Base-by-base conservation (phyloP, 202 grass and related monocot species). In the Sporobolus alterniflorus region DNA sequence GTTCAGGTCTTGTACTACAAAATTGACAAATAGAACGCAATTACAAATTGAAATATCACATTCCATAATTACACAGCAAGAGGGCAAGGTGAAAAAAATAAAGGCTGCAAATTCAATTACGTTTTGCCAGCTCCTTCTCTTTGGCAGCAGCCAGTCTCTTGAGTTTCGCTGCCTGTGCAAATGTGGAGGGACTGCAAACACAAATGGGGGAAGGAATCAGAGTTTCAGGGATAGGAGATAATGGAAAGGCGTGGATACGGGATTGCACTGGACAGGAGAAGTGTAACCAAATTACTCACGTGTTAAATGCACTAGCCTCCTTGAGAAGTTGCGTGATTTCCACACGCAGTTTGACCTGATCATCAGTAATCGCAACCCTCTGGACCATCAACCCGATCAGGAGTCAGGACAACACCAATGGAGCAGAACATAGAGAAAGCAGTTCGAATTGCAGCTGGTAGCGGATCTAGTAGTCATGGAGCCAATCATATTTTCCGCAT, bases 81-180 rank as follows among this genome's bases (percentile, higher is more conserved):
- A n/a, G 36, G 34, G 30, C 43, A 77, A 52, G 36, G 25, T 13
- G 18, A 47, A 55, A 50, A 60, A 3, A 36, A 72, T 67, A n/a
- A 31, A 24, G 47, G 12, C 16, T 28, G 7, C 51, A 75, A 36
- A 75, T 57, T 42, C 4, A 49, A 64, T 64, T 92, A 94, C 96
- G 13, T 78, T 85, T 98, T n/a, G 78, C 56, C 29, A 94, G 63
- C 63, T 96, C 89, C 66, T 90, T 99, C 87, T 99, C 96, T 85
- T 99, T 94, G 22, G 91, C 69, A 32, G 50, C 91, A 89, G 91
- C 93, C 56, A 89, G 25, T 55, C 93, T 75, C 80, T 84, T 99
- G 59, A 96, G 89, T 68, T 94, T 99, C 52, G 96, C 96, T 1
- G 93, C 88, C 50, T 99, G 96, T 26, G 96, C 96, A 94, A 99